phyloP scores from a whole-genome alignment of 441 rosid species.

The Melastoma candidum region DNA sequence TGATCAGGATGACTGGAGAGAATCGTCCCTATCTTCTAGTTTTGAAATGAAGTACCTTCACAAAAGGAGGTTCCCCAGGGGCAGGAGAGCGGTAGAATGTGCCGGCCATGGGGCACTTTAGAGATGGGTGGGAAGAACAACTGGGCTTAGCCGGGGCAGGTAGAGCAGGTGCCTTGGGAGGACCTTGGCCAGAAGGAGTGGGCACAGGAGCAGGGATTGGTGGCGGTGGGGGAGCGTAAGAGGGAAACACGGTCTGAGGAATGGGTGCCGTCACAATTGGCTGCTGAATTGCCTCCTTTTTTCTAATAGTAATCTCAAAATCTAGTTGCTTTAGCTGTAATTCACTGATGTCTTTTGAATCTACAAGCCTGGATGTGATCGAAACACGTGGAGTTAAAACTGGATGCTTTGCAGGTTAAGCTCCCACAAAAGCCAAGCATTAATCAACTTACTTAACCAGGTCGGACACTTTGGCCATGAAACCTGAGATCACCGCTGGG shows the following conservation, averaged over 20 bases:
- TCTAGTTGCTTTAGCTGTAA: constrained; percentile 75
- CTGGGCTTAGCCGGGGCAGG: constrained; percentile 36
- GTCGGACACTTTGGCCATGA: constrained; percentile 82
- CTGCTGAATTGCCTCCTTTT: constrained; percentile 79
- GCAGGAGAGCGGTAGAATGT: constrained; percentile 77
- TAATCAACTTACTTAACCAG: constrained; percentile 60
- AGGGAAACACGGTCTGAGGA: constrained; percentile 30
- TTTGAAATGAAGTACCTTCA: constrained; percentile 41
- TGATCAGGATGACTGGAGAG: neutral
- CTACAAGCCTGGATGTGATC: constrained; percentile 58
- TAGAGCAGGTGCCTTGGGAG: constrained; percentile 18
- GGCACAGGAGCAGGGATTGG: constrained; percentile 22
- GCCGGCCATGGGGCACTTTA: constrained; percentile 95
- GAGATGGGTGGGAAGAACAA: constrained; percentile 50
- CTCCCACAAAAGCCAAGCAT: neutral
- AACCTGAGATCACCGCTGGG: constrained; percentile 41
- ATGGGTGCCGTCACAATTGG: constrained; percentile 31
- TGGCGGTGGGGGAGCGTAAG: constrained; percentile 28
- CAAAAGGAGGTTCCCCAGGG: constrained; percentile 88
- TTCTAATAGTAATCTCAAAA: constrained; percentile 71
- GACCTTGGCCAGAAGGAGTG: constrained; percentile 2
- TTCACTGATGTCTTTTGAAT: constrained; percentile 78
- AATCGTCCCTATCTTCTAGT: neutral
- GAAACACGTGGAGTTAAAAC: constrained; percentile 5
- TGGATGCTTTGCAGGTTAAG: neutral